Evolutionary conservation across 2,329 filamentous ascomycete species (phyloP).

Genomic region (Catunica adiposa): DNA sequence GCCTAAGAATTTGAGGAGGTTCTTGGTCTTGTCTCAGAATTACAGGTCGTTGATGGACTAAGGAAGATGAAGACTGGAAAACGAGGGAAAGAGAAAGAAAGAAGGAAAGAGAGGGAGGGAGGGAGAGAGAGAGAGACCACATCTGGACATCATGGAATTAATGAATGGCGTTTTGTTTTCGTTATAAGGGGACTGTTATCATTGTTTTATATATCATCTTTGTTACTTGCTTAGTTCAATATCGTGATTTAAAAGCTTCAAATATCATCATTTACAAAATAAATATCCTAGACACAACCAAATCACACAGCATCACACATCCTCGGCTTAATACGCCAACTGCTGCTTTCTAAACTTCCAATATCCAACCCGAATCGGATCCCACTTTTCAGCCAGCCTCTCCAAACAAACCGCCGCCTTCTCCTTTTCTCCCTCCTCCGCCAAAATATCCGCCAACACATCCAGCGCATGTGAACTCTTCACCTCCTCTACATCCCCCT

Average conservation of each 20-base stretch:
- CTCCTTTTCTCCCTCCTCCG: slow-evolving; percentile 36
- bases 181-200: not conserved
- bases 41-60: slow-evolving; percentile 35
- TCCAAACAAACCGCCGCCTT: slow-evolving; percentile 54
- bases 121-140: no score
- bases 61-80: not conserved
- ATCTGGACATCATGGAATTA: slow-evolving; percentile 1
- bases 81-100: no score
- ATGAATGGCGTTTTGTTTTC: slow-evolving; percentile 10
- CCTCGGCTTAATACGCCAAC: slow-evolving; percentile 6
- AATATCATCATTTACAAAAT: no score
- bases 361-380: slow-evolving; percentile 79
- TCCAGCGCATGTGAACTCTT: slow-evolving; percentile 53
- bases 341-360: slow-evolving; percentile 49
- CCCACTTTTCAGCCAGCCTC: slow-evolving; percentile 68
- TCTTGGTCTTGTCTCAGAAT: slow-evolving; percentile 57
- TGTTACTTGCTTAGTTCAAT: not conserved
- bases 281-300: no score
- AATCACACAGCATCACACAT: not conserved
- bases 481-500: slow-evolving; percentile 29
- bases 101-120: no score
- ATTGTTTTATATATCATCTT: not conserved
- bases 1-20: slow-evolving; percentile 29
- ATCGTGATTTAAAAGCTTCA: no score
- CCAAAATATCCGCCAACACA: slow-evolving; percentile 52